These are phyloP conservation scores for Phytophthora cactorum DNA, from an alignment of 352 stramenopile species.

Conservation along the genomic window DNA sequence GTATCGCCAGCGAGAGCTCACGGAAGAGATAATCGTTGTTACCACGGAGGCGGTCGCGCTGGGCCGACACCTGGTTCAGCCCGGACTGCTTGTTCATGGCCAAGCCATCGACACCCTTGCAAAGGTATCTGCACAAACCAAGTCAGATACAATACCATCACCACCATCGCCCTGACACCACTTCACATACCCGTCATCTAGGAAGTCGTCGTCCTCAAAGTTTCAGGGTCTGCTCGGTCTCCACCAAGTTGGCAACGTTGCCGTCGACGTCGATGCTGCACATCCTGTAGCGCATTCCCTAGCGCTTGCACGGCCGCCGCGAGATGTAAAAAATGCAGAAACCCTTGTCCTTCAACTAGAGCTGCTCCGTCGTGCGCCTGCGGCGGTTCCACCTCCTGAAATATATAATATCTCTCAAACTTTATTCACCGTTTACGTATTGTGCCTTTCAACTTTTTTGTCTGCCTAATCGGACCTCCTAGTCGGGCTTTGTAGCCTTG, in stretches of 20 bases:
- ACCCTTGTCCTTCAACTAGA: constrained; percentile 51
- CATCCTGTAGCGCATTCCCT: constrained; percentile 92
- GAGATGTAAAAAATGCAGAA: constrained; percentile 84
- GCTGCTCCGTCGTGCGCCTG: constrained; percentile 59
- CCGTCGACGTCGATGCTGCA: constrained; percentile 90
- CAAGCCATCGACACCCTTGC: constrained; percentile 48
- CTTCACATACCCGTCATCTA: constrained; percentile 56
- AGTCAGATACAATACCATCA: neutral
- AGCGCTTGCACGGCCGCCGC: constrained; percentile 73
- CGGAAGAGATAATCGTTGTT: neutral
- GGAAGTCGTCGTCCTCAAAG: constrained; percentile 79
- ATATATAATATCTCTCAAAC: too few species aligned
- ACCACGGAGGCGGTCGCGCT: neutral
- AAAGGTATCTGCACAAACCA: constrained; percentile 55
- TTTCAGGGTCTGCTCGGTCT: constrained; percentile 92
- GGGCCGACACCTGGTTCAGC: constrained; percentile 60
- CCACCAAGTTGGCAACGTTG: constrained; percentile 96
- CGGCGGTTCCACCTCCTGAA: neutral
- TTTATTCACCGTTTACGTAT: too few species aligned
- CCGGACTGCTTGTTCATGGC: constrained; percentile 83
- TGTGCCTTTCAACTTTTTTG: too few species aligned
- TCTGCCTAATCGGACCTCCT: too few species aligned
- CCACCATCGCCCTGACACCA: neutral
- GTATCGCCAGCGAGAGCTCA: neutral
- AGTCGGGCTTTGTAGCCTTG: too few species aligned